Evolutionary conservation across 2,329 filamentous ascomycete species (phyloP).

Genomic region (Talaromyces rugulosus): DNA sequence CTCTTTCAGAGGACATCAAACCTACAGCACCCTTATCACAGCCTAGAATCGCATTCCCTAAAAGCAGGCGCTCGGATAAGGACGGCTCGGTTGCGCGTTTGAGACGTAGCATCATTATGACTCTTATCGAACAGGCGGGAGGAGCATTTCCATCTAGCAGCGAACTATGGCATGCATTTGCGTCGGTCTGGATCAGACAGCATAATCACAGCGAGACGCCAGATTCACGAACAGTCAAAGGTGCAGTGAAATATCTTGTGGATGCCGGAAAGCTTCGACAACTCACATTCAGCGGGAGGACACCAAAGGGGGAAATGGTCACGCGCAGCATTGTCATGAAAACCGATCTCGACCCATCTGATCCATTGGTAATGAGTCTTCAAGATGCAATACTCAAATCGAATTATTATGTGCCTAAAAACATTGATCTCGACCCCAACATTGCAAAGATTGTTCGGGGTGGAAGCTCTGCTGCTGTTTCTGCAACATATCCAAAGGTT

Average conservation of each 20-base stretch:
- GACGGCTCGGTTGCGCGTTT: constrained; percentile 43
- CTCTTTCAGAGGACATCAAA: not conserved
- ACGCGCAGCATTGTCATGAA: constrained; percentile 49
- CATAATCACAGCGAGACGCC: constrained; percentile 43
- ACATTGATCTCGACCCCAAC: constrained; percentile 34
- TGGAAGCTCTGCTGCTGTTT: constrained; percentile 4
- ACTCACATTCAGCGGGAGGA: constrained; percentile 49
- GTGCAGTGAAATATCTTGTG: constrained; percentile 48
- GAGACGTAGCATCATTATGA: constrained; percentile 49
- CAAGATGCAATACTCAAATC: constrained; percentile 49
- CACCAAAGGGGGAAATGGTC: constrained; percentile 44
- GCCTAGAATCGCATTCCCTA: not conserved
- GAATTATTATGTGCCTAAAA: constrained; percentile 42
- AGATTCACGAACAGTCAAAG: constrained; percentile 50
- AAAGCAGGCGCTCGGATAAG: constrained; percentile 20
- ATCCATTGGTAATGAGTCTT: constrained; percentile 45
- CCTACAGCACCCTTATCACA: not conserved
- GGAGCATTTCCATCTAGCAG: constrained; percentile 54
- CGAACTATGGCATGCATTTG: constrained; percentile 54
- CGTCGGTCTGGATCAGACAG: constrained; percentile 47
- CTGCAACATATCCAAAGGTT: constrained; percentile 1
- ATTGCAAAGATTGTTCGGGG: constrained; percentile 24
- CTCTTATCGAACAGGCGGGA: constrained; percentile 50
- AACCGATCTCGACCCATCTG: constrained; percentile 41
- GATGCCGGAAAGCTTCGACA: constrained; percentile 49